phyloP scores from a whole-genome alignment of 129 eudicot genomes.

The Helianthus tuberosus region DNA sequence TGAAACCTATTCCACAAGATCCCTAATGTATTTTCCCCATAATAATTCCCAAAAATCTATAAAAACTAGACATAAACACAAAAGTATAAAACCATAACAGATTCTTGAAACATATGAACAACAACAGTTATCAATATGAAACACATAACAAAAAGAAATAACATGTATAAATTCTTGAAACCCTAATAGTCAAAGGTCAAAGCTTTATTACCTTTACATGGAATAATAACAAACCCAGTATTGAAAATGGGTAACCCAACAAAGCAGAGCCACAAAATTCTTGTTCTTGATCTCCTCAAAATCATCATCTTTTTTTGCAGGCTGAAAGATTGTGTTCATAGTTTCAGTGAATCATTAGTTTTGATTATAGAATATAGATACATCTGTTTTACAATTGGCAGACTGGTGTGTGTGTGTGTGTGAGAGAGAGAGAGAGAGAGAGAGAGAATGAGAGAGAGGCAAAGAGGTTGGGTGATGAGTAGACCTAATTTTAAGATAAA shows the following conservation, averaged over 20 bases:
- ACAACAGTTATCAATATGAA: background rate
- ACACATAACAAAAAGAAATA: constrained; percentile 36
- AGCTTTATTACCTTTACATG: constrained; percentile 44
- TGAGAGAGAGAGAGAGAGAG: background rate
- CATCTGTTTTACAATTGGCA: constrained; percentile 7
- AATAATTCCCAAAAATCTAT: constrained; percentile 1
- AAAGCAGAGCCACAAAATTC: constrained; percentile 40
- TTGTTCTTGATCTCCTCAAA: constrained; percentile 8
- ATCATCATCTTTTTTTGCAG: constrained; percentile 23
- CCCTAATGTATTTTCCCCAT: background rate
- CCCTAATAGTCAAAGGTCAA: constrained; percentile 48
- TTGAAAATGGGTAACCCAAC: constrained; percentile 31
- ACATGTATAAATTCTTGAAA: constrained; percentile 43
- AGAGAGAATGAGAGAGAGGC: background rate
- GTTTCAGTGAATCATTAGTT: constrained; percentile 6
- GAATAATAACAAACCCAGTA: constrained; percentile 29
- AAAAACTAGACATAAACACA: background rate
- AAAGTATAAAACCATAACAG: constrained; percentile 11
- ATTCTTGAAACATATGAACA: constrained; percentile 14
- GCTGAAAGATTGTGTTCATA: constrained; percentile 13
- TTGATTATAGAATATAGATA: constrained; percentile 9
- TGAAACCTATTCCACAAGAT: constrained; percentile 15
- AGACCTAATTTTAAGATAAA: constrained; percentile 32
- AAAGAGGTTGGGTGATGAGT: constrained; percentile 15
- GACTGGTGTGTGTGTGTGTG: constrained; percentile 6